A percentile compares a stretch with the other conserved stretches of the same genome.
Evolutionary conservation across 495 filamentous ascomycete species (phyloP).

Genomic region (Hypomontagnella submonticulosa): DNA sequence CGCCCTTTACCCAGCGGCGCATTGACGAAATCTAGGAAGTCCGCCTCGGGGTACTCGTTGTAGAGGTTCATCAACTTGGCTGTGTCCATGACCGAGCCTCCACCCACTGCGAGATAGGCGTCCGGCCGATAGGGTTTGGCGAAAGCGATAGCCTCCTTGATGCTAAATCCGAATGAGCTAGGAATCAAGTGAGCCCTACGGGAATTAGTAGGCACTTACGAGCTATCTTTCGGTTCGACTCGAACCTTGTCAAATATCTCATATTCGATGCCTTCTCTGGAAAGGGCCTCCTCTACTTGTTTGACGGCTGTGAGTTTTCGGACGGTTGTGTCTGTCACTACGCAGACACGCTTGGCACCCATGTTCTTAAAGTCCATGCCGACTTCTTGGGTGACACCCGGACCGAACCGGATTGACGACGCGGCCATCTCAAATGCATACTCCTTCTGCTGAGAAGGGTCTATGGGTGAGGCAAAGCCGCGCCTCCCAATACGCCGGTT

Average conservation of each 20-base stretch:
- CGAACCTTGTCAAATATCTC: slow-evolving; percentile 80
- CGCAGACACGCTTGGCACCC: slow-evolving; percentile 82
- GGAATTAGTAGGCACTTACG: slow-evolving; percentile 60
- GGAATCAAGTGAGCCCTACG: neutral
- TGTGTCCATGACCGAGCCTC: slow-evolving; percentile 92
- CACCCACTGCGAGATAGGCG: slow-evolving; percentile 91
- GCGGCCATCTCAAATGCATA: slow-evolving; percentile 99
- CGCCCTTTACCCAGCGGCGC: slow-evolving; percentile 89
- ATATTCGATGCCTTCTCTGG: slow-evolving; percentile 79
- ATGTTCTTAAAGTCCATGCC: slow-evolving; percentile 98
- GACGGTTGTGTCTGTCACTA: slow-evolving; percentile 89
- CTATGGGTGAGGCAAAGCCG: slow-evolving; percentile 75
- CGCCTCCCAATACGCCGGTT: slow-evolving; percentile 55
- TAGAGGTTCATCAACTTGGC: slow-evolving; percentile 99
- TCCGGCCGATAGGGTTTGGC: slow-evolving; percentile 81
- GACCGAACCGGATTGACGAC: slow-evolving; percentile 91
- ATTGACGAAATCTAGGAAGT: slow-evolving; percentile 97
- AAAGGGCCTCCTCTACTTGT: slow-evolving; percentile 80
- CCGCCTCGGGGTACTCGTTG: slow-evolving; percentile 83
- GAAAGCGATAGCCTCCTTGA: slow-evolving; percentile 88
- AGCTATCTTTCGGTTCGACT: slow-evolving; percentile 93
- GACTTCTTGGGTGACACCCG: slow-evolving; percentile 94
- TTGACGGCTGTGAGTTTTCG: slow-evolving; percentile 84
- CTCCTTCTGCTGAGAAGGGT: slow-evolving; percentile 80
- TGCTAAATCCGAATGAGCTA: slow-evolving; percentile 55